Evolutionary conservation across 768 basidiomycete species (phyloP).

Genomic region (Naganishia friedmannii): DNA sequence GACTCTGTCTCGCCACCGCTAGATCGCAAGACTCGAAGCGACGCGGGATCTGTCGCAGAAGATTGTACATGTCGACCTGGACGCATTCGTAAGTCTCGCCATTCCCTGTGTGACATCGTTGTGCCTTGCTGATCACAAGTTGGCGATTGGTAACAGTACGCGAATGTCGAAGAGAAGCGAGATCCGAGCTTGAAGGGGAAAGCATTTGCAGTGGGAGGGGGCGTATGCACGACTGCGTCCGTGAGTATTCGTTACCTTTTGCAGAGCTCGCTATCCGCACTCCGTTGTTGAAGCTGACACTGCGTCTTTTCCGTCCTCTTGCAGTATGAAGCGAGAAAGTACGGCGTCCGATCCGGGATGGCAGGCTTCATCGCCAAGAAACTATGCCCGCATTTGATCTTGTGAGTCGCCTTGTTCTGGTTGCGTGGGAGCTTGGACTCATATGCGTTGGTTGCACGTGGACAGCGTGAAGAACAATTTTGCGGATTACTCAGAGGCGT

Average conservation of each 20-base stretch:
- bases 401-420: constrained; percentile 46
- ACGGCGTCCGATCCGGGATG: constrained; percentile 91
- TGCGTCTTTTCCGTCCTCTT: neutral
- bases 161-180: constrained; percentile 48
- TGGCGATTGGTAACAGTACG: constrained; percentile 60
- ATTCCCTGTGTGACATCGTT: constrained; percentile 26
- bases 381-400: constrained; percentile 81
- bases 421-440: no score
- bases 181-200: constrained; percentile 50
- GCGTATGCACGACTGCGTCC: constrained; percentile 76
- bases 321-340: constrained; percentile 86
- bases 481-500: constrained; percentile 45
- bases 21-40: constrained; percentile 66
- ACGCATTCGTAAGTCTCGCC: constrained; percentile 63
- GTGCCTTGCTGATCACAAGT: constrained; percentile 48
- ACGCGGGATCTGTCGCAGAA: constrained; percentile 73
- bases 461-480: constrained; percentile 41
- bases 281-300: neutral
- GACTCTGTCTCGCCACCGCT: neutral
- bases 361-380: constrained; percentile 93
- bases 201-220: constrained; percentile 67
- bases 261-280: no score
- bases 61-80: constrained; percentile 94
- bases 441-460: neutral
- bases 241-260: constrained; percentile 32